Percentiles rank a stretch among this genome's conserved stretches.
Evolutionary conservation across 768 basidiomycete genomes (phyloP).

Genomic region (Naganishia vaughanmartiniae): DNA sequence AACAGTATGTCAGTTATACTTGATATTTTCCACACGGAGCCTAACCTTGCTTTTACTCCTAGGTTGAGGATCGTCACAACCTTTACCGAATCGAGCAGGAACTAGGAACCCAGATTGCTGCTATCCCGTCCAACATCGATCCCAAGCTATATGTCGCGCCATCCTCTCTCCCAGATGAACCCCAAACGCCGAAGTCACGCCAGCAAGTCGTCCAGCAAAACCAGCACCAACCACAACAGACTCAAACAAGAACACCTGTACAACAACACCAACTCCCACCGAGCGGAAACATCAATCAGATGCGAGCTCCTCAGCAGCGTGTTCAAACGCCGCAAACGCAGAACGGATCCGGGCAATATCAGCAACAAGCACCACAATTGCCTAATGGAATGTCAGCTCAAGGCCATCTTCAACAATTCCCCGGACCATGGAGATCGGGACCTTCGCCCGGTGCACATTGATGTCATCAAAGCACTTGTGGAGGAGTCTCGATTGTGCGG

Average conservation of each 20-base stretch:
- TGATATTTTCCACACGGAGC: not conserved
- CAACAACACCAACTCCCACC: conserved; percentile 34
- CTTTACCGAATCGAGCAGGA: conserved; percentile 98
- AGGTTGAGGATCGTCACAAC: conserved; percentile 94
- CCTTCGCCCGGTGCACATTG: conserved; percentile 9
- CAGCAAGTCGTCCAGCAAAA: conserved; percentile 33
- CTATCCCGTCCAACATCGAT: conserved; percentile 89
- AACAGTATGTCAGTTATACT: conserved; percentile 55
- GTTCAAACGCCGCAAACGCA: conserved; percentile 21
- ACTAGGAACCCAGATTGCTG: conserved; percentile 93
- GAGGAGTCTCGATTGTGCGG: not conserved
- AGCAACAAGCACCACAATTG: conserved; percentile 13
- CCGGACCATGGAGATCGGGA: not conserved
- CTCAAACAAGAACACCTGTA: conserved; percentile 28
- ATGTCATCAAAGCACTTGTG: not conserved
- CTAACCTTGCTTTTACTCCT: not conserved
- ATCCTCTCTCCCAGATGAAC: conserved; percentile 41
- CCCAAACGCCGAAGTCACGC: conserved; percentile 31
- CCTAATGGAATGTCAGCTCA: conserved; percentile 21
- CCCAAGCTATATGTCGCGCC: conserved; percentile 90
- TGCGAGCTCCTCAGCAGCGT: conserved; percentile 27
- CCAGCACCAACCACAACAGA: conserved; percentile 26
- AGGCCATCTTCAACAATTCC: conserved; percentile 14
- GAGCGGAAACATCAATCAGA: conserved; percentile 31
- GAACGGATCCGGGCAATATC: conserved; percentile 5